Evolutionary conservation across 2,329 filamentous ascomycete genomes (phyloP).

Genomic region (Aschersonia sp.): DNA sequence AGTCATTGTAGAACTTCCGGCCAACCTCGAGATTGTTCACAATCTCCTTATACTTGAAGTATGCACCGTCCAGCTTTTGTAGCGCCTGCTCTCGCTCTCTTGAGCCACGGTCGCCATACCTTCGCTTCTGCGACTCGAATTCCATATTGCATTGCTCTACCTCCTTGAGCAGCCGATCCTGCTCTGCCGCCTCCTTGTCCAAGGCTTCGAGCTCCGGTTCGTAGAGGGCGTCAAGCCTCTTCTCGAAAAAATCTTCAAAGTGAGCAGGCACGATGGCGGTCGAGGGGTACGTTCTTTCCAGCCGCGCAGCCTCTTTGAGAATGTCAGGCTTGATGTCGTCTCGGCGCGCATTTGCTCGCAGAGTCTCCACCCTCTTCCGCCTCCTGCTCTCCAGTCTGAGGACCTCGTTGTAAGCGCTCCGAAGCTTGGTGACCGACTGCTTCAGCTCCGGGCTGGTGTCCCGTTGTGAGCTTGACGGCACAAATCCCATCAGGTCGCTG

Average conservation of each 20-base stretch:
- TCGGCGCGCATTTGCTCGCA: slow-evolving; percentile 64
- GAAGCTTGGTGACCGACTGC: slow-evolving; percentile 59
- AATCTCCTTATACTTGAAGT: slow-evolving; percentile 93
- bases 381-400: slow-evolving; percentile 68
- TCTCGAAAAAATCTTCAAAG: slow-evolving; percentile 84
- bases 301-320: slow-evolving; percentile 63
- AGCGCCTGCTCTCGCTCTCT: slow-evolving; percentile 71
- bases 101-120: slow-evolving; percentile 45
- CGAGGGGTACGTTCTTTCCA: slow-evolving; percentile 77
- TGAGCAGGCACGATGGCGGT: slow-evolving; percentile 75
- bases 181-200: slow-evolving; percentile 57
- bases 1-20: slow-evolving; percentile 92
- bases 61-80: slow-evolving; percentile 79
- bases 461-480: slow-evolving; percentile 69
- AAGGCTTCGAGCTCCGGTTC: slow-evolving; percentile 62
- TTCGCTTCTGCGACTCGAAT: slow-evolving; percentile 58
- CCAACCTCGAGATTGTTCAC: slow-evolving; percentile 82
- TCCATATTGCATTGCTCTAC: slow-evolving; percentile 63
- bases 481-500: slow-evolving; percentile 70
- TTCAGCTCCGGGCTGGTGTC: slow-evolving; percentile 72
- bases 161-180: slow-evolving; percentile 54
- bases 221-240: slow-evolving; percentile 60
- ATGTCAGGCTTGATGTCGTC: slow-evolving; percentile 86
- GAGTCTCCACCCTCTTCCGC: slow-evolving; percentile 60
- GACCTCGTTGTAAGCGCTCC: slow-evolving; percentile 73